Conservation (phyloP, 371 early-diverging fungal species). For the Apophysomyces variabilis region DNA sequence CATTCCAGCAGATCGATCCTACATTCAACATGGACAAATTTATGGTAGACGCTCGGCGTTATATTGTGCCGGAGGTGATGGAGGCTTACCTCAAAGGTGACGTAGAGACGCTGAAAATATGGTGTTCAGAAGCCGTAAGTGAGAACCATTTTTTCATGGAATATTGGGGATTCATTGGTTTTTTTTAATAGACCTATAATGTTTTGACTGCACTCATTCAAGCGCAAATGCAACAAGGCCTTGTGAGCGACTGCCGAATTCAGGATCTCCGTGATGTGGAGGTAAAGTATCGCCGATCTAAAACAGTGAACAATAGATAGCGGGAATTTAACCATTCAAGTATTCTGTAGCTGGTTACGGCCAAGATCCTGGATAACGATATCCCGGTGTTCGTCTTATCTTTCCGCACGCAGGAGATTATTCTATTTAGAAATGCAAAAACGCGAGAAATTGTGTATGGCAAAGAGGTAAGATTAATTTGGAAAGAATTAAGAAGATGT, state of each 20-base stretch:
- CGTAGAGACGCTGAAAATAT: slow-evolving; percentile 78
- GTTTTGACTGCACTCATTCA: slow-evolving; percentile 87
- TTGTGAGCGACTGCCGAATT: slow-evolving; percentile 91
- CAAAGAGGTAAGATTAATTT: slow-evolving; percentile 57
- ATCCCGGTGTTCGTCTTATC: slow-evolving; percentile 88
- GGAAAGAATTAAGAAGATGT: neutral
- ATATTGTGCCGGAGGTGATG: slow-evolving; percentile 94
- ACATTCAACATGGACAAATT: slow-evolving; percentile 86
- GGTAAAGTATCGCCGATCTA: slow-evolving; percentile 38
- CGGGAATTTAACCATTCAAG: neutral
- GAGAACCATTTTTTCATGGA: slow-evolving; percentile 13
- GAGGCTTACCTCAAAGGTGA: slow-evolving; percentile 94
- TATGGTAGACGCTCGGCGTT: slow-evolving; percentile 88
- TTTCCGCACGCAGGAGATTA: slow-evolving; percentile 93
- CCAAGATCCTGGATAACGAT: slow-evolving; percentile 91
- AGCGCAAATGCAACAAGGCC: slow-evolving; percentile 85
- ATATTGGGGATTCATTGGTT: slow-evolving; percentile 4
- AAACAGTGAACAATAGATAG: neutral
- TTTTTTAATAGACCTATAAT: slow-evolving; percentile 73
- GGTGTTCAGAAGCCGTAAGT: slow-evolving; percentile 92
- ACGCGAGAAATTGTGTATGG: slow-evolving; percentile 87
- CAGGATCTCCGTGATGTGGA: slow-evolving; percentile 93
- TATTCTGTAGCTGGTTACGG: slow-evolving; percentile 61
- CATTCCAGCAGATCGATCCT: slow-evolving; percentile 86
- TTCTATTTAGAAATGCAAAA: slow-evolving; percentile 87